These are phyloP conservation scores for Malus fusca DNA, from an alignment of 306 rosid genomes.

Conservation along the genomic window DNA sequence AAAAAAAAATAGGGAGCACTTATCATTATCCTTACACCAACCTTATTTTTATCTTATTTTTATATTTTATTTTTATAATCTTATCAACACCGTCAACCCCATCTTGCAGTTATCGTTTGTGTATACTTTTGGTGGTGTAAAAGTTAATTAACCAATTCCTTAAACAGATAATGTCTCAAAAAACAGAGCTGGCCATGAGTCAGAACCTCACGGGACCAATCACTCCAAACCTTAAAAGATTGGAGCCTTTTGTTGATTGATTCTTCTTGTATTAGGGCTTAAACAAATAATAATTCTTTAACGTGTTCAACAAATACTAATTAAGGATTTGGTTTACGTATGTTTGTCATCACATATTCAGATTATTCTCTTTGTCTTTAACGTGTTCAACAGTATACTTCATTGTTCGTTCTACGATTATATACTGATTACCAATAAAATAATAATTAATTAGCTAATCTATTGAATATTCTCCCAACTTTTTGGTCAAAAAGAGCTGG, in stretches of 20 bases:
- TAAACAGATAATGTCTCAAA: neutral
- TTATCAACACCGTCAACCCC: neutral
- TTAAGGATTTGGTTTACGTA: neutral
- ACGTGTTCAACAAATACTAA: neutral
- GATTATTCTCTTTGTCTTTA: conserved; percentile 7
- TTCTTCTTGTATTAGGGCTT: neutral
- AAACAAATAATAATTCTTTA: neutral
- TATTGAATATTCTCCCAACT: neutral
- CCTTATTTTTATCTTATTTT: no score
- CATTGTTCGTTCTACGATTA: neutral
- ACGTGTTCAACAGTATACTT: neutral
- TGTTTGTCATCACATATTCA: neutral
- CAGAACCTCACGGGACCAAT: neutral
- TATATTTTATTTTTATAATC: no score
- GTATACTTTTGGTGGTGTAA: neutral
- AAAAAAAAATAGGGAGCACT: no score
- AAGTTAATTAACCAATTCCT: neutral
- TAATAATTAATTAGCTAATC: neutral
- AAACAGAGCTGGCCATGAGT: neutral
- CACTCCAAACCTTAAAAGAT: neutral
- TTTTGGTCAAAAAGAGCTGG: conserved; percentile 3
- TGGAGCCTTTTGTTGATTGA: neutral
- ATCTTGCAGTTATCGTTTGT: neutral
- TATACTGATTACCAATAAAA: neutral
- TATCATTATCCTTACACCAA: neutral